Base-by-base conservation (phyloP, 805 yeast genomes). In the Wickerhamomyces chaumierensis region DNA sequence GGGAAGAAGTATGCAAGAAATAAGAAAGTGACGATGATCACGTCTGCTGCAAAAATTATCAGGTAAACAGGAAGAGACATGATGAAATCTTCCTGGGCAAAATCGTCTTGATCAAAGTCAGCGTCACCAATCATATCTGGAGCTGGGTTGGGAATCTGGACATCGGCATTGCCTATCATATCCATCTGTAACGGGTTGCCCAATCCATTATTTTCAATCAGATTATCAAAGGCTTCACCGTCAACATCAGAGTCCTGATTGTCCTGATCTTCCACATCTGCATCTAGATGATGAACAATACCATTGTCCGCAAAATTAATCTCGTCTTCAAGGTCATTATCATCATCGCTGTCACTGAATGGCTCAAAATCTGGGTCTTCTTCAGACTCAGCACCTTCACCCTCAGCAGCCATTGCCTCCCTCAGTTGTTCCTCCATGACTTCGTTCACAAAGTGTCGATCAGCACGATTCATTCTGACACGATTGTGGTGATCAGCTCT, bases 1-100 rank as follows among this genome's bases (percentile, higher is more conserved):
- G 81, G 80, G 3, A 71, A 42, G 15, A 68, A 56, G 46, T 72
- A 75, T 1, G 70, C 57, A 13, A 62, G 34, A 23, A 66, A 56
- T 31, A 72, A 48, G 41, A 67, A 68, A 2, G 58, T 48, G 1
- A 64, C 51, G 2, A 58, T 42, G 18, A 57, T 39, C 2, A 49
- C 46, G 21, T 59, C 50, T 15, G 58, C 60, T 15, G 56, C 56
- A 33, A 42, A 42, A 23, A 49, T 33, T 7, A 49, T 40, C 15
- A 47, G 25, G 15, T 38, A 41, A 9, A 46, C 34, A 12, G 55
- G 50, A 2, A 51, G 31, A 2, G 42, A 36, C 27, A 38, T 13
- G 5, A 43, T 15, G 13, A 42, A 43, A 6, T 41, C 52, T 11
- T 47, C 48, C 5, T 49, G 25, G 9, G n/a, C n/a, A n/a, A n/a